Evolutionary conservation across 2,329 filamentous ascomycete species (phyloP).

Genomic region (Alternaria alternata): DNA sequence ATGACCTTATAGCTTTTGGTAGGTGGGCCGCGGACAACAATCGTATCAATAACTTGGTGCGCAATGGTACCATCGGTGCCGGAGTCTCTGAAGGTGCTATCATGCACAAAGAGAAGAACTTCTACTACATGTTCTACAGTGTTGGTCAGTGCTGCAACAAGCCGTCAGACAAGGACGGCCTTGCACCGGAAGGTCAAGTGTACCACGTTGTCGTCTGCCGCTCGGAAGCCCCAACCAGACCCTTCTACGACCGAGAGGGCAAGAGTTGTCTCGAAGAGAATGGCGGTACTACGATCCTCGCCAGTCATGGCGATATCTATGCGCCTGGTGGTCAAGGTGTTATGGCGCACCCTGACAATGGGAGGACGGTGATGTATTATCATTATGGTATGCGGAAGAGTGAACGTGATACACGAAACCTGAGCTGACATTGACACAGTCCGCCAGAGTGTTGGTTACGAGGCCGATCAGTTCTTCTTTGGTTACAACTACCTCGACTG

Average conservation of each 20-base stretch:
- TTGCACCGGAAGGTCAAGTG: slow-evolving; percentile 63
- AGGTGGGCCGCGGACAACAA: slow-evolving; percentile 7
- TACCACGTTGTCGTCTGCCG: slow-evolving; percentile 71
- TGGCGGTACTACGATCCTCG: slow-evolving; percentile 68
- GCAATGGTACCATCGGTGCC: slow-evolving; percentile 27
- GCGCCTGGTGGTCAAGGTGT: slow-evolving; percentile 46
- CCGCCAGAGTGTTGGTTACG: slow-evolving; percentile 34
- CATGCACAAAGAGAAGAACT: slow-evolving; percentile 59
- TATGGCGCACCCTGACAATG: slow-evolving; percentile 23
- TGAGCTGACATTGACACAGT: slow-evolving; percentile 25
- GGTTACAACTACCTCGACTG: slow-evolving; percentile 45
- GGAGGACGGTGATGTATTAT: slow-evolving; percentile 40
- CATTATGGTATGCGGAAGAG: slow-evolving; percentile 36
- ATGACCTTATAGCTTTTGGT: slow-evolving; percentile 17
- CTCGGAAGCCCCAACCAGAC: slow-evolving; percentile 58
- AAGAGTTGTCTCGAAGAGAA: slow-evolving; percentile 55
- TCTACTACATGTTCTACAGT: slow-evolving; percentile 70
- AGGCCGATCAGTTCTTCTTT: slow-evolving; percentile 36
- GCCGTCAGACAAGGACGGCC: slow-evolving; percentile 49
- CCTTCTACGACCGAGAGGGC: slow-evolving; percentile 53
- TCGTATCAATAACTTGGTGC: slow-evolving; percentile 26
- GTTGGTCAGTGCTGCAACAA: slow-evolving; percentile 66
- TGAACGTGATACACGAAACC: not conserved
- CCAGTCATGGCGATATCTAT: slow-evolving; percentile 60
- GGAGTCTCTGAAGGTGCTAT: slow-evolving; percentile 59